phyloP scores from a whole-genome alignment of 306 rosid genomes.

The Morella rubra region DNA sequence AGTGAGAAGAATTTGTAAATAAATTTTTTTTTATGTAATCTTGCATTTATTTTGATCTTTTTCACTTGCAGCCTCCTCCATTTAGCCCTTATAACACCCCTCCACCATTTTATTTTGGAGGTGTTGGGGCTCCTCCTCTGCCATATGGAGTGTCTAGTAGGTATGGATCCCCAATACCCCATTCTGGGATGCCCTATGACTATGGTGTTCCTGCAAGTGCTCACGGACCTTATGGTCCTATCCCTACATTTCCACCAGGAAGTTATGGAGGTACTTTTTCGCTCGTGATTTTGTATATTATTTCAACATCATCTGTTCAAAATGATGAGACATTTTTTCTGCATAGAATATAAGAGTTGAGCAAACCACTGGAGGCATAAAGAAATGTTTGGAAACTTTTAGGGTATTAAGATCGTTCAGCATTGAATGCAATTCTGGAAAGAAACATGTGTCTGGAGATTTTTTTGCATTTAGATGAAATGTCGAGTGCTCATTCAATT shows the following conservation, averaged over 20 bases:
- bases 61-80: constrained; percentile 38
- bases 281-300: constrained; percentile 1
- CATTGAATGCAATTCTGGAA: not conserved
- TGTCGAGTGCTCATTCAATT: not conserved
- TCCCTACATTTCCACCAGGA: constrained; percentile 37
- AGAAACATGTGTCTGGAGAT: not conserved
- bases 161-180: constrained; percentile 42
- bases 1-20: not conserved
- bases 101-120: constrained; percentile 43
- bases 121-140: constrained; percentile 39
- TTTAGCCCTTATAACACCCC: constrained; percentile 40
- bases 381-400: not conserved
- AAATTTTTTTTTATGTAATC: not conserved
- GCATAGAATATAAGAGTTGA: not conserved
- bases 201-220: constrained; percentile 35
- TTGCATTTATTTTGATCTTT: constrained; percentile 3
- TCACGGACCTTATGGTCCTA: constrained; percentile 34
- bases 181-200: constrained; percentile 36
- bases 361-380: not conserved
- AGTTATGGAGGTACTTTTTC: constrained; percentile 42
- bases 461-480: not conserved
- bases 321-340: not conserved
- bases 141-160: constrained; percentile 41
- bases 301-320: not conserved
- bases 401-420: not conserved